Evolutionary conservation across 768 basidiomycete species (phyloP), one percentile per base, ranked within the genome.

Genomic region (Steccherinum ochraceum): DNA sequence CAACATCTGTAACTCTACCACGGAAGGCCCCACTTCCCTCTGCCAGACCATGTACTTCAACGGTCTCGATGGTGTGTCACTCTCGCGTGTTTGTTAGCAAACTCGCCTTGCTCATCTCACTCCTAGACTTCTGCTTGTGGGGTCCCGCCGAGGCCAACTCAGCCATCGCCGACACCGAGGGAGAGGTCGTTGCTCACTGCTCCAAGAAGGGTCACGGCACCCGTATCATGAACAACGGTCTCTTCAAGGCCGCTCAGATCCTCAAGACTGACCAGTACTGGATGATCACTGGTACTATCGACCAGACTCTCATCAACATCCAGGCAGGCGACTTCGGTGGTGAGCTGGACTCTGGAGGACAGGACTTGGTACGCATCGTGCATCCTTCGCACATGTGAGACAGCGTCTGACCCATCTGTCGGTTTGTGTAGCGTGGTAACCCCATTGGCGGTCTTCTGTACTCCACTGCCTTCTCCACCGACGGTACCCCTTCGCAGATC

Each of bases 1-100:
- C 72, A 85, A 84, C 63, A 59, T 69, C 11, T 86, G 84, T 64
- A 87, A 86, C 64, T 75, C 78, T 0, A 80, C 82, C 16, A 86
- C 86, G 0, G 72, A 80, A 51, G 76, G 72, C 64, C 78, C 77
- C 53, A 47, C 69, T 7, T 86, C 87, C 0, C 64, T 78, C 27
- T 90, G 88, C 64, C 88, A 90, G 65, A 89, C 86, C 0, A 69
- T 74, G 7, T 79, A 79, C 65, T 69, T 83, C 51, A 87, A 86
- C 78, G 76, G 64, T 52, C 72, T 77, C 11, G 63, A 65, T 24
- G 80, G 79, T 67, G 27, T 27, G 69, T 42, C 20, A 12, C 2
- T 3, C 43, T 23, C 24, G 16, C 24, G 27, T 44, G 0, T 24
- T 12, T 13, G 39, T 42, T 18, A 5, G 2, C 19, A 16, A 4